Base-by-base conservation (phyloP, 169 alveolate species). In the Toxoplasma gondii region DNA sequence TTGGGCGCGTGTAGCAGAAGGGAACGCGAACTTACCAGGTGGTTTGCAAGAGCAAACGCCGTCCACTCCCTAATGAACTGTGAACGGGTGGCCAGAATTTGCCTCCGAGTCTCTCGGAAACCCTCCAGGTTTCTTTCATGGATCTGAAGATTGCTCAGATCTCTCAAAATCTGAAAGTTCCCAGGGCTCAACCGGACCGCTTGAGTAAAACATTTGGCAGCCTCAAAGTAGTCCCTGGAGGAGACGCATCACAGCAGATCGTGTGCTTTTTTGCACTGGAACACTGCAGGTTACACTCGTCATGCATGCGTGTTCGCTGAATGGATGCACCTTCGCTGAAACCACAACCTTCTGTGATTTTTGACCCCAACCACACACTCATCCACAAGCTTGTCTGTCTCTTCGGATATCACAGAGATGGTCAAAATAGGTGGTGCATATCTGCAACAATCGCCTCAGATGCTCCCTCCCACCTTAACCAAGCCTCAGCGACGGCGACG, bases 91-190 rank as follows among this genome's bases (percentile, higher is more conserved):
- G 95, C 95, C 64, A 97, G 93, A 17, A 97, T 94, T 93, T 96
- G 96, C 91, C 96, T 88, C 67, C 99, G 95, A 43, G 98, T 96
- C 82, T 98, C 97, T 4, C 96, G 93, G 95, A 97, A 97, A 7
- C 98, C 98, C 90, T 97, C 97, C 64, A 95, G 96, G 92, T 98
- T 98, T 80, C 99, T 96, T 39, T 95, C 95, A 91, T 97, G 98
- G 64, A 98, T 94, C 94, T 97, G 96, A 44, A 98, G 96, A 78
- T 97, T 88, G 44, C 98, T 97, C 80, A 98, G 94, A 95, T 98
- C 99, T 94, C 98, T 96, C 81, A 97, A 44, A 12, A 98, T 96
- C 38, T 96, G 96, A 54, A 94, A 87, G 96, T 98, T 98, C 27
- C 96, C 97, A 53, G 97, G 97, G 87, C 96, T 98, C 86, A 96